Base-by-base conservation (phyloP, 2,329 filamentous ascomycete genomes). In the Epichloe scottii region DNA sequence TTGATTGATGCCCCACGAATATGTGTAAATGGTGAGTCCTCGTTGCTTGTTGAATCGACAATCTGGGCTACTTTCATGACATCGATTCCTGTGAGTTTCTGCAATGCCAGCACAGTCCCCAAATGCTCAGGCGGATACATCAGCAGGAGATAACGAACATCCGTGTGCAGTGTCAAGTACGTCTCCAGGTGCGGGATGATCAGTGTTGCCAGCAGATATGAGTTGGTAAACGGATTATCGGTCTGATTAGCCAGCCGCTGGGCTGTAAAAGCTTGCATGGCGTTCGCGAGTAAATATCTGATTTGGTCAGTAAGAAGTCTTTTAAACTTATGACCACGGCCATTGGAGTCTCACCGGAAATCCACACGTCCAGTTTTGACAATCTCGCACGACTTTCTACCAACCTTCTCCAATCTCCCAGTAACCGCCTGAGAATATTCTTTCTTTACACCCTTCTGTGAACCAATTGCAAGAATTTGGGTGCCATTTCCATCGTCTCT, bases 181-280 rank as follows among this genome's bases (percentile, higher is more conserved):
- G 74, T 73, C 57, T 84, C 80, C 1, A 84, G 68, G 53, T 82
- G 77, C 1, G 79, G 77, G 39, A 83, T 68, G 21, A 84, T 70
- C 2, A 82, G 68, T 0, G 75, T 74, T 2, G 81, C 79, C 2
- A 84, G 70, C 15, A 78, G 66, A 21, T 72, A 67, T 1, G 76
- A 71, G 56, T 78, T 75, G 15, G 70, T 68, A 53, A 81, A 76
- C 0, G 77, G 78, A 55, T 78, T 78, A 51, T 75, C 72, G 34
- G 70, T 70, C 53, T 78, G 75, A 50, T 72, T 71, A 3, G 71
- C 60, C 7, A 76, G 62, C 1, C 71, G 71, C 52, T 77, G 77
- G 1, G 73, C 67, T 5, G 73, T 77, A 55, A 76, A 77, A 0
- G 72, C 68, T 60, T 82, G 79, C 73, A 83, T 79, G 4, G 76